Base-by-base conservation (phyloP, 192 early-diverging fungal species). In the Backusella psychrophila region DNA sequence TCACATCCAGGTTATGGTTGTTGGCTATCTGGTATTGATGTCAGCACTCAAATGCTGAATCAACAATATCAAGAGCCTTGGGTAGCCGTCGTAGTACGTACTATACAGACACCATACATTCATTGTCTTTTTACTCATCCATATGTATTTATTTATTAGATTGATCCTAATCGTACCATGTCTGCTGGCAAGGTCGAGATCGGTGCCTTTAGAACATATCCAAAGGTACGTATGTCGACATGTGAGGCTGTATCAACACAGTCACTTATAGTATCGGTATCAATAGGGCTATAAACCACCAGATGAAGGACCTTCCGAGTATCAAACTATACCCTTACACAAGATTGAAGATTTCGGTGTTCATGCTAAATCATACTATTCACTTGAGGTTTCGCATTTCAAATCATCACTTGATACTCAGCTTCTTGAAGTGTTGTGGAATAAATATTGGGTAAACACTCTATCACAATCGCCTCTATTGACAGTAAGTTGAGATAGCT, bases 321-420 rank as follows among this genome's bases (percentile, higher is more conserved):
- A 96, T 79, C 94, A 96, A 83, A 93, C 88, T 53, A 96, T 99
- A 75, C 98, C 98, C 31, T 76, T 96, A 67, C 90, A 86, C 86
- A 99, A 99, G 75, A 97, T 98, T 81, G 97, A 98, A 83, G 98
- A 99, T 82, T 99, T 99, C 82, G 98, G 98, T 73, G 97, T 97
- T 23, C 96, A 99, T 80, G 86, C 89, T 75, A 93, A 94, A 77
- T 83, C 89, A 71, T 95, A 99, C 86, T 99, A 99, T 82, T 91
- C 89, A 59, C 88, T 99, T 39, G 93, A 96, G 44, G 90, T 98
- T 26, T 90, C 92, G 0, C 94, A 95, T 83, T 98, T 98, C 84
- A 98, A 97, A 80, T 98, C 97, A 34, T 84, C 88, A 19, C 81
- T 97, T 26, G 98, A 99, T 81, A 88, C 88, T 8, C 87, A 92